Conservation (phyloP, 345 rosid species). For the Pugionium dolabratum region DNA sequence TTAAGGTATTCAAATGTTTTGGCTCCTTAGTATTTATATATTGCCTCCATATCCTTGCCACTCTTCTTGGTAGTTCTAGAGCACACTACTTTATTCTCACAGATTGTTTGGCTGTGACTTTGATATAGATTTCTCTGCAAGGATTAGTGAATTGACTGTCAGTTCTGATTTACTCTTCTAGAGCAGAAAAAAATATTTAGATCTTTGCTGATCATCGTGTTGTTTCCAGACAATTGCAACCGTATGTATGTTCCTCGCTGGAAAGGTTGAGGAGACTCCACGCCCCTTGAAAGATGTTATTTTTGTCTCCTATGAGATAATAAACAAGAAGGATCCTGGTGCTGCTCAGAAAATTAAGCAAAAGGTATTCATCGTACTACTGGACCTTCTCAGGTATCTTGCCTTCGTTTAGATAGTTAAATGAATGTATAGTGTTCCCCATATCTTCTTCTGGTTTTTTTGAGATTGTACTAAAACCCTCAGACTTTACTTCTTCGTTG, state of each 20-base stretch:
- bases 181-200: neutral
- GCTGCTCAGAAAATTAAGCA: constrained; percentile 72
- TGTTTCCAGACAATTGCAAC: constrained; percentile 68
- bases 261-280: constrained; percentile 88
- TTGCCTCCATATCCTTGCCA: constrained; percentile 13
- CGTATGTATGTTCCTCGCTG: constrained; percentile 89
- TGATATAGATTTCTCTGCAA: neutral
- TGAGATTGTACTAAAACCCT: neutral
- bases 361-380: constrained; percentile 56
- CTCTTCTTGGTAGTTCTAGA: constrained; percentile 22
- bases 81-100: constrained; percentile 2
- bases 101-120: constrained; percentile 12
- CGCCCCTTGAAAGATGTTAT: constrained; percentile 64
- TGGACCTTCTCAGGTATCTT: constrained; percentile 1
- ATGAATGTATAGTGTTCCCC: neutral
- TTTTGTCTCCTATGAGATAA: constrained; percentile 70
- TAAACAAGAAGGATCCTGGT: constrained; percentile 70
- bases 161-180: constrained; percentile 7
- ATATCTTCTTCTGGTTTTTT: constrained; percentile 1
- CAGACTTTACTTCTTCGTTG: neutral
- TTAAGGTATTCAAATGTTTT: constrained; percentile 5
- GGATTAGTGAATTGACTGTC: neutral
- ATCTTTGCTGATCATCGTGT: constrained; percentile 19
- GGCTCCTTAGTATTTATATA: neutral
- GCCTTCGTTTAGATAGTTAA: neutral